A percentile compares a stretch with the other conserved stretches of the same genome.
These are phyloP conservation scores for Ceratocystis harringtonii DNA, from an alignment of 2,329 filamentous ascomycete species.

Conservation along the genomic window DNA sequence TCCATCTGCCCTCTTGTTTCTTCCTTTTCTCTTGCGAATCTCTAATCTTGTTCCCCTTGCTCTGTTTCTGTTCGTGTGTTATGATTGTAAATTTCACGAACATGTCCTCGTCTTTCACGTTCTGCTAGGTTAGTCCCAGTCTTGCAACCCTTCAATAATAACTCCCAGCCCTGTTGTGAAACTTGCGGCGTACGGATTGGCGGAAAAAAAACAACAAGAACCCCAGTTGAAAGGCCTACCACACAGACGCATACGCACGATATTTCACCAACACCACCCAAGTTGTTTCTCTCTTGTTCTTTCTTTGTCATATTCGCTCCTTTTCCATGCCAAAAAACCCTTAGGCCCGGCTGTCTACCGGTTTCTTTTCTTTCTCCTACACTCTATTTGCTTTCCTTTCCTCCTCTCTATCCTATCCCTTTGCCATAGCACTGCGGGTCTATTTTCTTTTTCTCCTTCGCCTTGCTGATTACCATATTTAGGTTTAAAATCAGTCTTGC, in stretches of 20 bases:
- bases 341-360: background rate
- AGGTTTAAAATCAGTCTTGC: background rate
- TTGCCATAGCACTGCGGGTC: background rate
- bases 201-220: conserved; percentile 1
- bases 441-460: background rate
- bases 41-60: background rate
- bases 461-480: background rate
- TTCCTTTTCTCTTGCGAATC: background rate
- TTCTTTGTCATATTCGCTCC: background rate
- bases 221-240: background rate
- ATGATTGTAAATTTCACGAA: background rate
- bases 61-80: background rate
- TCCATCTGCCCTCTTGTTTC: background rate
- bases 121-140: conserved; percentile 8
- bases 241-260: background rate
- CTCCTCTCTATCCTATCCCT: background rate
- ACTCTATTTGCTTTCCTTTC: background rate
- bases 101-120: background rate
- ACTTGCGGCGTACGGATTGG: conserved; percentile 6
- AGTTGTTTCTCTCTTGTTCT: background rate
- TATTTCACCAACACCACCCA: background rate
- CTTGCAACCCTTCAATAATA: conserved; percentile 7
- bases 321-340: conserved; percentile 3
- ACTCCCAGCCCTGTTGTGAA: conserved; percentile 10
- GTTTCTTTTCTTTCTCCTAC: background rate